Base-by-base conservation (phyloP, 2,329 filamentous ascomycete species). In the Aureobasidium sp. region DNA sequence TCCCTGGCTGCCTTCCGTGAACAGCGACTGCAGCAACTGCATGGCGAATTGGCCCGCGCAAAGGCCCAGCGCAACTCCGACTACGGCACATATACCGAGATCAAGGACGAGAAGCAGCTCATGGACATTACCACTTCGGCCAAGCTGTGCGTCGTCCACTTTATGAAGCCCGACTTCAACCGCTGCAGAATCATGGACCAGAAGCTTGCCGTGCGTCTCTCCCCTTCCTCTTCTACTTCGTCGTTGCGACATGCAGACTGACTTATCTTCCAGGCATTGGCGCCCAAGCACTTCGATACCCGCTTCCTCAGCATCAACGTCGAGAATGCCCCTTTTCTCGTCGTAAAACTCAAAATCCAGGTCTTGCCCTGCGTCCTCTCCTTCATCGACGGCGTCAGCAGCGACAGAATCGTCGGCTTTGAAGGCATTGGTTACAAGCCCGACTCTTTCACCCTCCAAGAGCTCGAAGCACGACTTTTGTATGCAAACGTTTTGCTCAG, bases 81-180 rank as follows among this genome's bases (percentile, higher is more conserved):
- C 11, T 80, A 82, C 70, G 83, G 83, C 42, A 77, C 71, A 11
- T 84, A 83, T 67, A 74, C 73, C 7, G 81, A 84, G 68, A 79
- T 84, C 70, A 82, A 80, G 57, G 79, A 79, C 64, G 84, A 87
- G 69, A 83, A 85, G 70, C 71, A 76, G 14, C 72, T 86, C 45
- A 79, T 87, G 70, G 79, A 83, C 65, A 82, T 85, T 65, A 86
- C 84, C 9, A 87, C 84, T 8, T 77, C 78, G 52, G 80, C 79
- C 14, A 79, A 82, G 64, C 74, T 80, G 29, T 85, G 81, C 67
- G 77, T 87, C 1, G 80, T 87, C 27, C 84, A 87, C 70, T 87
- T 87, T 71, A 84, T 81, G 70, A 85, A 87, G 68, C 78, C 83
- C 2, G 84, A 87, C 68, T 87, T 87, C 71, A 77, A 80, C 22